A percentile compares a stretch with the other conserved stretches of the same genome.
These are phyloP conservation scores for Colletotrichum acutatum DNA, from an alignment of 2,329 filamentous ascomycete genomes.

Conservation along the genomic window DNA sequence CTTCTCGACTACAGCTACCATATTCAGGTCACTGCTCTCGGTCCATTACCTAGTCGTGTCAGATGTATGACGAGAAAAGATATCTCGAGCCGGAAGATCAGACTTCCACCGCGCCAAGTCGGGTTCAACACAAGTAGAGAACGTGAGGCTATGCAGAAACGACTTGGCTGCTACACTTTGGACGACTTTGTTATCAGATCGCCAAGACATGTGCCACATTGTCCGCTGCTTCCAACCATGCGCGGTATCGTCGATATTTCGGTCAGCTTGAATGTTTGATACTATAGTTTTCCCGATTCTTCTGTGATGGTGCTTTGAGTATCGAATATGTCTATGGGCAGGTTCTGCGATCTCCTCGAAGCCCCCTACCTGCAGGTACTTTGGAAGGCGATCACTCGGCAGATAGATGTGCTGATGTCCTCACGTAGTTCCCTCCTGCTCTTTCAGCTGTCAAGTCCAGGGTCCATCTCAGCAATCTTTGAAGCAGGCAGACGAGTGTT, in stretches of 20 bases:
- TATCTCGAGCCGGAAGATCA: constrained; percentile 22
- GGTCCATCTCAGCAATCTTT: background rate
- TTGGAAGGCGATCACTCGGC: background rate
- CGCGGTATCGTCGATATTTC: background rate
- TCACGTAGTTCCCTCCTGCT: background rate
- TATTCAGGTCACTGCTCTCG: constrained; percentile 1
- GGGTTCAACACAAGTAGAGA: background rate
- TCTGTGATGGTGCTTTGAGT: background rate
- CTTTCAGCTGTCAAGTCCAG: background rate
- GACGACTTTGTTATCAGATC: constrained; percentile 1
- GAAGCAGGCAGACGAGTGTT: background rate
- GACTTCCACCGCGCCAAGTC: constrained; percentile 22
- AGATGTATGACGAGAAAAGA: constrained; percentile 2
- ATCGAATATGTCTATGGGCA: background rate
- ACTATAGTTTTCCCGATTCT: too few relatives aligned
- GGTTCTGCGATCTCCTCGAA: background rate
- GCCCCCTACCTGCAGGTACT: background rate
- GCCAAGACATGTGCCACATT: background rate
- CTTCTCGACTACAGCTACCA: background rate
- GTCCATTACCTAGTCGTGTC: constrained; percentile 12
- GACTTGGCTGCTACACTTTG: constrained; percentile 2
- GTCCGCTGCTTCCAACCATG: background rate
- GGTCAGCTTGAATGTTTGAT: background rate
- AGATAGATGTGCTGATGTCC: background rate
- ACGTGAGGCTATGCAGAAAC: constrained; percentile 6